Percentiles rank a stretch among this genome's conserved stretches.
phyloP scores from a whole-genome alignment of 768 basidiomycete genomes.

The Glaciozyma antarctica region DNA sequence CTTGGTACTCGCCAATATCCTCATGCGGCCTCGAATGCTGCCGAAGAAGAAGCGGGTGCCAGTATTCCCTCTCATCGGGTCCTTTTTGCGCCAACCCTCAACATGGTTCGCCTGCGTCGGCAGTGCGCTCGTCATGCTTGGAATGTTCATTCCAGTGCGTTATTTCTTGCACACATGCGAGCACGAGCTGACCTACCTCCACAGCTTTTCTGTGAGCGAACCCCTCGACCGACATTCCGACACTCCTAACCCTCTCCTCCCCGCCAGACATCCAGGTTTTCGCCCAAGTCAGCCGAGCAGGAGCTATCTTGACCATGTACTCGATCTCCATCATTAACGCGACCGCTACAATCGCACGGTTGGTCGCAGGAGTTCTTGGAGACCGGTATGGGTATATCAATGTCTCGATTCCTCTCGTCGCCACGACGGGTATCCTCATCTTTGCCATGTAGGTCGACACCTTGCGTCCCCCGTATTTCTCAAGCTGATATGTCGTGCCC shows the following conservation, averaged over 20 bases:
- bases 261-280: background rate
- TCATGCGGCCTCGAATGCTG: slow-evolving; percentile 45
- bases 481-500: background rate
- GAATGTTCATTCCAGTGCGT: slow-evolving; percentile 19
- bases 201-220: background rate
- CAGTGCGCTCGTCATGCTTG: slow-evolving; percentile 11
- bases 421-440: background rate
- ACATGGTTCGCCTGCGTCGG: slow-evolving; percentile 23
- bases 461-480: background rate
- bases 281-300: background rate
- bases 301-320: background rate
- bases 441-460: slow-evolving; percentile 9
- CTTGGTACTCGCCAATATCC: slow-evolving; percentile 56
- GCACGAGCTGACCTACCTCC: slow-evolving; percentile 12
- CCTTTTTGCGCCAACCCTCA: slow-evolving; percentile 37
- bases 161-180: background rate
- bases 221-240: background rate
- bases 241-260: background rate
- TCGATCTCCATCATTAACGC: slow-evolving; percentile 26
- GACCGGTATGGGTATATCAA: slow-evolving; percentile 20
- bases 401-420: slow-evolving; percentile 11
- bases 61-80: slow-evolving; percentile 3
- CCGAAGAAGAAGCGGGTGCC: background rate
- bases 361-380: slow-evolving; percentile 16
- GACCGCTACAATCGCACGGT: slow-evolving; percentile 19